Conservation (phyloP, 441 rosid species). For the Gossypium schwendimanii region DNA sequence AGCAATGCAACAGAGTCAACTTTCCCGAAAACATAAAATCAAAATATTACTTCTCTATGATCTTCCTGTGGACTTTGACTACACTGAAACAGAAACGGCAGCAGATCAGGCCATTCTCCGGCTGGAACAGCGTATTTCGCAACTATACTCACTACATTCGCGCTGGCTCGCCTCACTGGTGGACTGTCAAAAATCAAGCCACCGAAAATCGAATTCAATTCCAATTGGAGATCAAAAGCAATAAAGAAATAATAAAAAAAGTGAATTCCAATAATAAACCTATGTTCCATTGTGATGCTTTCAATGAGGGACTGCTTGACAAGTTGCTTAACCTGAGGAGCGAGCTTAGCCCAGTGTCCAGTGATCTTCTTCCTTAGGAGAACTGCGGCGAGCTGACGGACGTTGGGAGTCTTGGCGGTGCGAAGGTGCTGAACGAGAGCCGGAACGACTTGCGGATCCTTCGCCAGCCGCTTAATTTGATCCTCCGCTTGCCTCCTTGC, state of each 20-base stretch:
- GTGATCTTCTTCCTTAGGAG: conserved; percentile 99
- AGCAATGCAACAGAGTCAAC: neutral
- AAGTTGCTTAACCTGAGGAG: conserved; percentile 69
- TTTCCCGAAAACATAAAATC: neutral
- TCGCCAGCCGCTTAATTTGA: conserved; percentile 87
- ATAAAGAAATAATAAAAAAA: neutral
- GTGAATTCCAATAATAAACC: conserved; percentile 32
- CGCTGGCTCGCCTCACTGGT: conserved; percentile 95
- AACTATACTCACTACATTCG: conserved; percentile 87
- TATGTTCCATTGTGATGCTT: conserved; percentile 94
- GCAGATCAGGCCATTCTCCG: conserved; percentile 96
- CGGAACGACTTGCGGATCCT: conserved; percentile 98
- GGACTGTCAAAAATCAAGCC: conserved; percentile 42
- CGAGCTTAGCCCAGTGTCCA: conserved; percentile 94
- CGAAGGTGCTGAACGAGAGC: conserved; percentile 96
- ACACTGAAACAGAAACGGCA: conserved; percentile 84
- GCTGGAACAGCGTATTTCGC: conserved; percentile 95
- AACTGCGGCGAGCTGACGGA: conserved; percentile 98
- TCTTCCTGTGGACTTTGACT: conserved; percentile 97
- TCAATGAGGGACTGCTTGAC: conserved; percentile 90
- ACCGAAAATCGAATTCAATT: neutral
- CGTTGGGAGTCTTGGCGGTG: conserved; percentile 96
- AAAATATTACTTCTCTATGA: conserved; percentile 75
- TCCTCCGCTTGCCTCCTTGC: conserved; percentile 98
- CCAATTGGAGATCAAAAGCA: neutral